These are phyloP conservation scores for Conticribra guillardii DNA, from an alignment of 108 stramenopile species.

Conservation along the genomic window DNA sequence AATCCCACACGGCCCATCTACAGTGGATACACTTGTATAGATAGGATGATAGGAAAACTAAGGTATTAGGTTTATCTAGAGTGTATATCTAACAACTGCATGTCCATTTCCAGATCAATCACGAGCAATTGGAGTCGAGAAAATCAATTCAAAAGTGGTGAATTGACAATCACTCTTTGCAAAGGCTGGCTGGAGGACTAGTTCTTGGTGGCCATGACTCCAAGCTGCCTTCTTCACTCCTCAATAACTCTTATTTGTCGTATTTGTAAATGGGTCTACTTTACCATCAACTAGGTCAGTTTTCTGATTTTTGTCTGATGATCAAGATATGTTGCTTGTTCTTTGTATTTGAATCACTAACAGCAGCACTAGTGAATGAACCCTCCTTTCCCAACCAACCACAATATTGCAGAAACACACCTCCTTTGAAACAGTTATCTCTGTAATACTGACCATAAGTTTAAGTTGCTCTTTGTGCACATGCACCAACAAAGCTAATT, in stretches of 20 bases:
- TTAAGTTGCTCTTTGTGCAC: background rate
- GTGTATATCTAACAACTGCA: background rate
- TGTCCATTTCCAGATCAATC: conserved; percentile 29
- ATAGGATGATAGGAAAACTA: too few species aligned
- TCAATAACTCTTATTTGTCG: conserved; percentile 9
- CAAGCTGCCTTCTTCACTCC: conserved; percentile 15
- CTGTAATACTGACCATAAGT: background rate
- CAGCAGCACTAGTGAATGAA: background rate
- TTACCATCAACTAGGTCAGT: conserved; percentile 17
- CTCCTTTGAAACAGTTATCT: background rate
- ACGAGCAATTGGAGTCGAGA: conserved; percentile 1
- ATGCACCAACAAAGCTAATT: background rate
- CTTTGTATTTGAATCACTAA: background rate
- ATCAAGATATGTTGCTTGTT: conserved; percentile 3
- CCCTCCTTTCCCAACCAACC: background rate
- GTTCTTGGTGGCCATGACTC: background rate
- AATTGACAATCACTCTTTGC: conserved; percentile 15
- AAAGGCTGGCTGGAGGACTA: conserved; percentile 14
- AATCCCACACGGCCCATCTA: too few species aligned
- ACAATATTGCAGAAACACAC: background rate
- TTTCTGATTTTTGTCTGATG: conserved; percentile 11
- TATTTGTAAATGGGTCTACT: conserved; percentile 14
- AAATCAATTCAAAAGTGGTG: conserved; percentile 3
- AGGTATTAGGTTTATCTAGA: too few species aligned
- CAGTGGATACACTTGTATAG: too few species aligned